These are phyloP conservation scores for Plasmodium blacklocki DNA, from an alignment of 169 alveolate genomes.

Conservation along the genomic window DNA sequence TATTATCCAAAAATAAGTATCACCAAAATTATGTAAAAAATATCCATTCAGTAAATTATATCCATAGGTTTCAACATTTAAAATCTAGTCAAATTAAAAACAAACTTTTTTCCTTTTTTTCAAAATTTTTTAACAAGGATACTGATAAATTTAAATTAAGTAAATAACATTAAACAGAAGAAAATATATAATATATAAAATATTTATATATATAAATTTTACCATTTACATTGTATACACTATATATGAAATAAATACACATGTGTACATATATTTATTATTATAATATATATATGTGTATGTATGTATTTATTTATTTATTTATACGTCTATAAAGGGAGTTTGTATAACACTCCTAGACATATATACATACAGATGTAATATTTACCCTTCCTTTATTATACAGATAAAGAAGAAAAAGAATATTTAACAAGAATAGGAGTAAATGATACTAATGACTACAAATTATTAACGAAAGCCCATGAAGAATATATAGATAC, in stretches of 20 bases:
- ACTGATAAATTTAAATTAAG: slow-evolving; percentile 54
- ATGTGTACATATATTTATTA: background rate
- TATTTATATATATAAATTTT: background rate
- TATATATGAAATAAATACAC: background rate
- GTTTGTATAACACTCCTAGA: background rate
- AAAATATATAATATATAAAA: slow-evolving; percentile 14
- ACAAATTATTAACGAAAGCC: slow-evolving; percentile 54
- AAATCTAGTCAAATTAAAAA: slow-evolving; percentile 28
- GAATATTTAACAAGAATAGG: slow-evolving; percentile 51
- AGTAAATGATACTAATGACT: slow-evolving; percentile 30
- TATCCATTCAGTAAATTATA: slow-evolving; percentile 28
- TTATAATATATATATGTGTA: background rate
- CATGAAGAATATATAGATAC: slow-evolving; percentile 57
- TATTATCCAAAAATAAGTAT: slow-evolving; percentile 18
- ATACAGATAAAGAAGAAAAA: slow-evolving; percentile 67
- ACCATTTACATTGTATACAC: no score
- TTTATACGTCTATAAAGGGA: no score
- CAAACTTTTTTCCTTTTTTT: slow-evolving; percentile 65
- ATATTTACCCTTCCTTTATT: slow-evolving; percentile 9
- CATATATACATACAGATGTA: background rate
- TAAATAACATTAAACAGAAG: slow-evolving; percentile 14
- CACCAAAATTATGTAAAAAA: slow-evolving; percentile 34
- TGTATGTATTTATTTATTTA: background rate
- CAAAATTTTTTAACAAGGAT: slow-evolving; percentile 56
- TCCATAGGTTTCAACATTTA: slow-evolving; percentile 19